Percentiles rank a stretch among this genome's conserved stretches.
phyloP scores from a whole-genome alignment of 768 basidiomycete genomes.

The Boletales sp. region DNA sequence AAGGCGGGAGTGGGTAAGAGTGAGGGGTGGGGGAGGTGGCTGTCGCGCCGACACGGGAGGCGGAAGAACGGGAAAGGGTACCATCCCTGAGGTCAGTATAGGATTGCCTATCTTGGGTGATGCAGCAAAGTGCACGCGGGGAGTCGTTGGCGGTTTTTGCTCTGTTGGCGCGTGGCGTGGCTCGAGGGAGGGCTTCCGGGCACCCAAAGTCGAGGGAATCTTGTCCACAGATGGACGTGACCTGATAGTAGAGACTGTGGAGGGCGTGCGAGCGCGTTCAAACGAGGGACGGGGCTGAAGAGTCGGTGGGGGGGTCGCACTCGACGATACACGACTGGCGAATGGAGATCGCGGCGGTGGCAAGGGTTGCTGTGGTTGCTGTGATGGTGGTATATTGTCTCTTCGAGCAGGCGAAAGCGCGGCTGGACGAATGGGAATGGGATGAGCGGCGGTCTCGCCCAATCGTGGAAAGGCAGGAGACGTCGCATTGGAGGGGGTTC shows the following conservation, averaged over 20 bases:
- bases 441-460: slow-evolving; percentile 7
- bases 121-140: slow-evolving; percentile 2
- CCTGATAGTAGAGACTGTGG: slow-evolving; percentile 15
- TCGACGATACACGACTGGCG: slow-evolving; percentile 8
- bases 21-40: slow-evolving; percentile 14
- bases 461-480: slow-evolving; percentile 10
- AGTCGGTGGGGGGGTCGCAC: slow-evolving; percentile 5
- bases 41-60: slow-evolving; percentile 15
- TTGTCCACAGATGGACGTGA: slow-evolving; percentile 15
- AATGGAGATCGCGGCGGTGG: slow-evolving; percentile 8
- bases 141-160: background rate
- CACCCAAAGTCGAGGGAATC: slow-evolving; percentile 11
- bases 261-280: slow-evolving; percentile 15
- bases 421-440: slow-evolving; percentile 11
- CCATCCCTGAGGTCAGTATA: slow-evolving; percentile 2
- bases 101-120: slow-evolving; percentile 9
- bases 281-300: slow-evolving; percentile 11
- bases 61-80: slow-evolving; percentile 15
- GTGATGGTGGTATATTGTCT: slow-evolving; percentile 7
- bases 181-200: slow-evolving; percentile 14
- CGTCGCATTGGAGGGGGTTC: slow-evolving; percentile 18
- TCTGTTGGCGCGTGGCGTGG: slow-evolving; percentile 3
- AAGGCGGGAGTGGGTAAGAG: slow-evolving; percentile 5
- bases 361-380: slow-evolving; percentile 1
- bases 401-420: slow-evolving; percentile 12